phyloP scores from a whole-genome alignment of 768 basidiomycete species.

The Plicaturopsis crispa region DNA sequence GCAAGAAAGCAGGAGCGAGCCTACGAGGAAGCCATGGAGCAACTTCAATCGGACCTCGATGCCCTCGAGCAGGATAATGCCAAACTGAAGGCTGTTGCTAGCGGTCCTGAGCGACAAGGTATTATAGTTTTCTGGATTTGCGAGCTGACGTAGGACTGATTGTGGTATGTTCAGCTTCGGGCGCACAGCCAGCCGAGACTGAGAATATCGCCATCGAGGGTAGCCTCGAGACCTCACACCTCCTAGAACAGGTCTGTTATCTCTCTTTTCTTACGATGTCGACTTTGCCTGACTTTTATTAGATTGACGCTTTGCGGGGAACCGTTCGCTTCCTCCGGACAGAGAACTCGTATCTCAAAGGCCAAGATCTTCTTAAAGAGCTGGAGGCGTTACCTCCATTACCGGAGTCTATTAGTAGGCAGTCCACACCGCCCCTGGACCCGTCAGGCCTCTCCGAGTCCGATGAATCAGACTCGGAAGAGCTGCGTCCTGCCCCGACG shows the following conservation, averaged over 20 bases:
- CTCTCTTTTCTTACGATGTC: neutral
- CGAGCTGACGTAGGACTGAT: conserved; percentile 5
- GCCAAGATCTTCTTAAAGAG: conserved; percentile 82
- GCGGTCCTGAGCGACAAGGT: conserved; percentile 70
- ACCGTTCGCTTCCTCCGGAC: conserved; percentile 89
- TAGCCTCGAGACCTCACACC: conserved; percentile 79
- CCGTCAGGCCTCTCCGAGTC: conserved; percentile 64
- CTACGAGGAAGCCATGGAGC: conserved; percentile 91
- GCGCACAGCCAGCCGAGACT: conserved; percentile 42
- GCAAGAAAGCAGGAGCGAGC: conserved; percentile 82
- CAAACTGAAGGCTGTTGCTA: conserved; percentile 65
- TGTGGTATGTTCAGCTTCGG: conserved; percentile 28
- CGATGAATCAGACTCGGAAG: conserved; percentile 50
- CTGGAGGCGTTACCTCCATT: conserved; percentile 69
- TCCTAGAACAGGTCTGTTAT: conserved; percentile 71
- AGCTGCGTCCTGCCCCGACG: conserved; percentile 23
- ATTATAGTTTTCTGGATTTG: conserved; percentile 13
- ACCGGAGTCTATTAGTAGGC: conserved; percentile 36
- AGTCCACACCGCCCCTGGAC: conserved; percentile 60
- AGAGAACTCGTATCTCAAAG: conserved; percentile 91
- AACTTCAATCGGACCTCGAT: conserved; percentile 85
- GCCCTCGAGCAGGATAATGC: conserved; percentile 80
- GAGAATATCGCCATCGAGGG: conserved; percentile 69
- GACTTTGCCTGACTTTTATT: conserved; percentile 8
- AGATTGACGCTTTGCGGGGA: conserved; percentile 88